Conservation (phyloP, 768 basidiomycete species). For the Leccinum boreale region DNA sequence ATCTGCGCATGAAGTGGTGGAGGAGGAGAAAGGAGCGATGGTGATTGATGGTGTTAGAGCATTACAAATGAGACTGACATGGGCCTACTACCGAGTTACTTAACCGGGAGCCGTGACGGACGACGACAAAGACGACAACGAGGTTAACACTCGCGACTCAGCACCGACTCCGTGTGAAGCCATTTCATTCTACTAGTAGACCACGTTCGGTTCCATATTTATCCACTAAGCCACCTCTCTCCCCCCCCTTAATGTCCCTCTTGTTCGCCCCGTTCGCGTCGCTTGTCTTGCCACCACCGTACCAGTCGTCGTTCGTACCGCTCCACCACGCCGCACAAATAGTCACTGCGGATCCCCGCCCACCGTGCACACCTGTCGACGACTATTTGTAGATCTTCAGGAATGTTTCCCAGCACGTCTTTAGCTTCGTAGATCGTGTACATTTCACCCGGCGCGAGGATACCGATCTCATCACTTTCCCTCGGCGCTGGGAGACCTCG, state of each 20-base stretch:
- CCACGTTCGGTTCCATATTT: background rate
- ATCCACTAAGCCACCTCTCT: background rate
- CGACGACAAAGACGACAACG: constrained; percentile 7
- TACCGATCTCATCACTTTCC: constrained; percentile 2
- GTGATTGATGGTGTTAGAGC: constrained; percentile 19
- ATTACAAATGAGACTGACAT: constrained; percentile 36
- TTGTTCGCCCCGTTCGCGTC: constrained; percentile 9
- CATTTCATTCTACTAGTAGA: background rate
- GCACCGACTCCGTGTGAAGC: constrained; percentile 13
- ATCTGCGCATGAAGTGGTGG: constrained; percentile 54
- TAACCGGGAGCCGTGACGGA: constrained; percentile 11
- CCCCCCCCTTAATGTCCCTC: constrained; percentile 17
- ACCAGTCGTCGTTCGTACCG: constrained; percentile 61
- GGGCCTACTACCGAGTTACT: constrained; percentile 17
- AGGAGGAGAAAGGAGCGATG: constrained; percentile 19
- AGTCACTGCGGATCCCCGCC: constrained; percentile 51
- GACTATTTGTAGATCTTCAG: constrained; percentile 49
- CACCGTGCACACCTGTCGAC: constrained; percentile 50
- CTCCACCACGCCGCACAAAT: constrained; percentile 56
- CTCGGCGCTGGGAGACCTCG: constrained; percentile 10
- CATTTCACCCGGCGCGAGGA: constrained; percentile 52
- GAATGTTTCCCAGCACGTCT: constrained; percentile 62
- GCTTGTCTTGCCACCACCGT: constrained; percentile 43
- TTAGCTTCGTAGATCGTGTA: constrained; percentile 63
- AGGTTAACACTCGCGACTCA: background rate